Percentiles rank a stretch among this genome's conserved stretches.
Conservation (phyloP, 116 monocot genomes). For the Iris pallida region DNA sequence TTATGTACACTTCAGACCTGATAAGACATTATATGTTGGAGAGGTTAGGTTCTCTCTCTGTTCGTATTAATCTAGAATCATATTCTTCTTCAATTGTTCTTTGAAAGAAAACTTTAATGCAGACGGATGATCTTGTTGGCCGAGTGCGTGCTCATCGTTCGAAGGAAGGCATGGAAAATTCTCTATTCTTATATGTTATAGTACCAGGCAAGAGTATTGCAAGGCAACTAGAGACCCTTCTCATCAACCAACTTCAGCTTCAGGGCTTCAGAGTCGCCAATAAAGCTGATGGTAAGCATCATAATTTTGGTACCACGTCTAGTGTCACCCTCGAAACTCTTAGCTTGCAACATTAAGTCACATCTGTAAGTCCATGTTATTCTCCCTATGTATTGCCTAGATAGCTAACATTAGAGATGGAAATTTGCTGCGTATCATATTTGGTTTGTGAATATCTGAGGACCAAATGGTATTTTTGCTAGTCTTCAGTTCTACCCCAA, state of each 20-base stretch:
- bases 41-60: slow-evolving; percentile 48
- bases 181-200: slow-evolving; percentile 51
- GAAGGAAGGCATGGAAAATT: slow-evolving; percentile 65
- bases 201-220: slow-evolving; percentile 94
- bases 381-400: neutral
- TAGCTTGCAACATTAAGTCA: slow-evolving; percentile 19
- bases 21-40: slow-evolving; percentile 81
- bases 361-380: neutral
- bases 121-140: slow-evolving; percentile 89
- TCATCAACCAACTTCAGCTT: slow-evolving; percentile 85
- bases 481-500: too few species aligned
- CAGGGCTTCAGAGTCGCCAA: slow-evolving; percentile 62
- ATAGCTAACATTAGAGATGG: too few species aligned
- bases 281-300: slow-evolving; percentile 83
- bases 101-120: slow-evolving; percentile 15
- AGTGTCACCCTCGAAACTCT: slow-evolving; percentile 45
- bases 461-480: too few species aligned
- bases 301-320: slow-evolving; percentile 72
- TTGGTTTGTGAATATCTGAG: too few species aligned
- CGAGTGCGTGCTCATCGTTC: slow-evolving; percentile 69
- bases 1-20: slow-evolving; percentile 72
- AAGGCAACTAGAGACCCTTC: slow-evolving; percentile 83
- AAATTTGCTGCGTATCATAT: too few species aligned
- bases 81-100: neutral
- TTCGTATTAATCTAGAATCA: neutral